Evolutionary conservation across 2,329 filamentous ascomycete genomes (phyloP).

Genomic region (Ceratocystis cubensis): DNA sequence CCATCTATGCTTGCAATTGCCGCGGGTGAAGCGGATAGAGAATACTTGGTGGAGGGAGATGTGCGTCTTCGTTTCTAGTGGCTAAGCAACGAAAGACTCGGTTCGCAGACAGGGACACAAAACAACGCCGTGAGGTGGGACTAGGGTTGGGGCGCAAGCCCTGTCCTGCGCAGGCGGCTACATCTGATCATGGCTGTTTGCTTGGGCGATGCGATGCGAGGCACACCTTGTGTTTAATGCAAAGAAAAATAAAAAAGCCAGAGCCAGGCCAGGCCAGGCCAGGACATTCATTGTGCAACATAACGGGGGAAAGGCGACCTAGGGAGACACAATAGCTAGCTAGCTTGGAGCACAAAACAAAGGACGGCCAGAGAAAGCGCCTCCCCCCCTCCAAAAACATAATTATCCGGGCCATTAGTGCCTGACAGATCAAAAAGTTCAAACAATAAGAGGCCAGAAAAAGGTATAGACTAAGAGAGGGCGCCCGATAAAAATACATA

Average conservation of each 20-base stretch:
- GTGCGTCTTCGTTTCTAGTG: neutral
- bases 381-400: neutral
- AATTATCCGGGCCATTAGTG: neutral
- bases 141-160: slow-evolving; percentile 4
- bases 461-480: neutral
- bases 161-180: neutral
- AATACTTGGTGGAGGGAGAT: neutral
- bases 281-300: no score
- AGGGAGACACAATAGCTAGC: neutral
- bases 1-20: neutral
- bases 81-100: neutral
- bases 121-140: neutral
- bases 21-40: neutral
- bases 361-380: neutral
- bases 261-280: neutral
- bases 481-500: neutral
- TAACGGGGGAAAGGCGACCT: no score
- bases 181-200: neutral
- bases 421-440: neutral
- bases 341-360: neutral
- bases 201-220: neutral
- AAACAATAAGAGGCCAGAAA: neutral
- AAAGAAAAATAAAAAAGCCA: neutral
- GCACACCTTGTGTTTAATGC: neutral
- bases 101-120: neutral